These are phyloP conservation scores for Hypoxylon sp. DNA, from an alignment of 2,329 filamentous ascomycete species.

Conservation along the genomic window DNA sequence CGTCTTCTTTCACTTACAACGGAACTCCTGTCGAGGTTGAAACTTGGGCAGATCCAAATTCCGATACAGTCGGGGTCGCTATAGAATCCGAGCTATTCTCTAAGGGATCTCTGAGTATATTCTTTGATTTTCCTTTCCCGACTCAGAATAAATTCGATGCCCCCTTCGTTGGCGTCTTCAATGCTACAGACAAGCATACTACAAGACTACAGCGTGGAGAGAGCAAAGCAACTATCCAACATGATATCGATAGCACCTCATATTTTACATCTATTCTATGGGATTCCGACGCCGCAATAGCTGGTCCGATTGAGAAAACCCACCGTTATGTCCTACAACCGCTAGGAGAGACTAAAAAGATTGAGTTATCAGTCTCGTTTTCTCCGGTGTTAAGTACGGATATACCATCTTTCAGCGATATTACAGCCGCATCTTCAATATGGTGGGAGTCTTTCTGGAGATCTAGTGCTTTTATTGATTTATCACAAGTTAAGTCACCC, in stretches of 20 bases:
- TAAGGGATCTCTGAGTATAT: constrained; percentile 59
- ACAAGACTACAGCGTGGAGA: constrained; percentile 55
- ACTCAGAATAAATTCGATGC: constrained; percentile 67
- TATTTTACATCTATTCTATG: constrained; percentile 61
- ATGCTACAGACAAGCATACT: constrained; percentile 61
- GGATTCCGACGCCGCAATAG: constrained; percentile 55
- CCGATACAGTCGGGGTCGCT: constrained; percentile 62
- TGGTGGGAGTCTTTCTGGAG: constrained; percentile 68
- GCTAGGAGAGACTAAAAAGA: constrained; percentile 44
- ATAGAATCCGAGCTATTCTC: constrained; percentile 60
- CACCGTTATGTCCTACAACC: constrained; percentile 61
- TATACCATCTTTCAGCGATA: constrained; percentile 47
- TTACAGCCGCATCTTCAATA: constrained; percentile 53
- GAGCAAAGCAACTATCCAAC: constrained; percentile 58
- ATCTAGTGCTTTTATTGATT: constrained; percentile 66
- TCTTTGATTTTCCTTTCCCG: constrained; percentile 68
- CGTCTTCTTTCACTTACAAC: constrained; percentile 61
- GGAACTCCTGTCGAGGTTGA: constrained; percentile 58
- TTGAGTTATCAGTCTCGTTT: constrained; percentile 55
- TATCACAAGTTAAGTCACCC: constrained; percentile 57
- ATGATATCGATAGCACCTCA: constrained; percentile 60
- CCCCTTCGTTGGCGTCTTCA: constrained; percentile 67
- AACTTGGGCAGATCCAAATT: constrained; percentile 62
- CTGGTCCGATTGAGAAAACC: constrained; percentile 54
- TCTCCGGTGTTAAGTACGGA: constrained; percentile 48